Evolutionary conservation across 208 protist species (phyloP), one percentile per base, ranked within the genome.

Genomic region (Spongospora subterranea): DNA sequence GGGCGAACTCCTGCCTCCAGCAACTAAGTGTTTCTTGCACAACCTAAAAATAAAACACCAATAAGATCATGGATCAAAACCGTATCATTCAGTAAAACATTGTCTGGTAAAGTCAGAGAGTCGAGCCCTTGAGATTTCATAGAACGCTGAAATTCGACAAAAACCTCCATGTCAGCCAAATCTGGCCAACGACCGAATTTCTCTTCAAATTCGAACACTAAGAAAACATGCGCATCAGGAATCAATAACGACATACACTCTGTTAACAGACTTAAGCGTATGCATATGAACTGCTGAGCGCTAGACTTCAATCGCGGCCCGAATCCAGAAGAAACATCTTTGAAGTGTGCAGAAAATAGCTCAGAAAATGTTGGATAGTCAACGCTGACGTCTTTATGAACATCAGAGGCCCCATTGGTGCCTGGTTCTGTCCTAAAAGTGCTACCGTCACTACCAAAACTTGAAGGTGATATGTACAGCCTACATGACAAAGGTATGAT

Each of bases 401-500:
- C 71, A 43, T 82, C 71, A 43, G n/a, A 6, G 71, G 71, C 71
- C 11, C 71, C 71, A 43, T 82, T 43, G 6, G 6, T n/a, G n/a
- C 71, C 71, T 82, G n/a, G n/a, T 20, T 6, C 35, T 17, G 40
- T 43, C n/a, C 71, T 82, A n/a, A 20, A 82, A 13, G 11, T 6
- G 54, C 29, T 17, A 32, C 17, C n/a, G 6, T 43, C 17, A 40
- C 17, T 20, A 43, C 6, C n/a, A 82, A 45, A n/a, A 43, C 71
- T 6, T 39, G 6, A 45, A 13, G 17, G 17, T 45, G 17, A 39
- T 35, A 82, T n/a, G 35, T 6, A 43, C n/a, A 20, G 6, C 35
- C 17, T 82, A 82, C 71, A 35, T 13, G 11, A 82, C 71, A n/a
- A 82, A 82, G 11, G n/a, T 35, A 43, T 82, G 71, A 13, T 82